Conservation (phyloP, 2,329 filamentous ascomycete genomes). For the Fusarium torreyae region DNA sequence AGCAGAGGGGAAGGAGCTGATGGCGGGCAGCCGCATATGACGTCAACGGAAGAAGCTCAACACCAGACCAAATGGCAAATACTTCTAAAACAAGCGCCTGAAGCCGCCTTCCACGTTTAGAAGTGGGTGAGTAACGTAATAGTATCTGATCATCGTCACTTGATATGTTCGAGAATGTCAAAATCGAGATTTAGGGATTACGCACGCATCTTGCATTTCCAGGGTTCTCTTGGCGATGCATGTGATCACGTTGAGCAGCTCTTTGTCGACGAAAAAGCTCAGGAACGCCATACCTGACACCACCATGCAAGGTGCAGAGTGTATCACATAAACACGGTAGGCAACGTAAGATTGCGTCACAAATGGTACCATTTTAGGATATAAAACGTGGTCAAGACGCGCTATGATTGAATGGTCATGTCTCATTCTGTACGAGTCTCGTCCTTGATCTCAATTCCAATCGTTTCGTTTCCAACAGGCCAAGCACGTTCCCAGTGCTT, state of each 20-base stretch:
- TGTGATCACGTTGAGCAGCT: constrained; percentile 26
- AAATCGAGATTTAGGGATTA: constrained; percentile 26
- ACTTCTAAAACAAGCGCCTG: constrained; percentile 25
- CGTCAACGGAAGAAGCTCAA: constrained; percentile 28
- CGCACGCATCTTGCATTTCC: constrained; percentile 1
- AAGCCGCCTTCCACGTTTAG: constrained; percentile 14
- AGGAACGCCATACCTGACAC: not conserved
- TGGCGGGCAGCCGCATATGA: constrained; percentile 31
- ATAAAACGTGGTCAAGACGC: constrained; percentile 31
- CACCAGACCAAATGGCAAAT: constrained; percentile 7
- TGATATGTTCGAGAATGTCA: constrained; percentile 1
- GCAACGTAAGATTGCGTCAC: constrained; percentile 27
- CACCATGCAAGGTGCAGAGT: not conserved
- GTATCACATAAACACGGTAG: not conserved
- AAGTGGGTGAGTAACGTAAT: constrained; percentile 40
- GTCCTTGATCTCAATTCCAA: constrained; percentile 25
- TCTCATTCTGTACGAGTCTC: constrained; percentile 43
- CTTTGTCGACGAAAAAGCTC: not conserved
- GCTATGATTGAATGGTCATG: constrained; percentile 39
- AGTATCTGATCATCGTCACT: constrained; percentile 15
- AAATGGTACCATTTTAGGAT: constrained; percentile 22
- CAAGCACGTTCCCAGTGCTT: constrained; percentile 26
- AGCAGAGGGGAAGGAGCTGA: constrained; percentile 4
- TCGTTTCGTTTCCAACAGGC: constrained; percentile 22
- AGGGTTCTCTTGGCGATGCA: constrained; percentile 19